Percentiles rank a stretch among this genome's conserved stretches.
phyloP scores from a whole-genome alignment of 1,284 basidiomycete species.

The Sanghuangporus sanghuang region DNA sequence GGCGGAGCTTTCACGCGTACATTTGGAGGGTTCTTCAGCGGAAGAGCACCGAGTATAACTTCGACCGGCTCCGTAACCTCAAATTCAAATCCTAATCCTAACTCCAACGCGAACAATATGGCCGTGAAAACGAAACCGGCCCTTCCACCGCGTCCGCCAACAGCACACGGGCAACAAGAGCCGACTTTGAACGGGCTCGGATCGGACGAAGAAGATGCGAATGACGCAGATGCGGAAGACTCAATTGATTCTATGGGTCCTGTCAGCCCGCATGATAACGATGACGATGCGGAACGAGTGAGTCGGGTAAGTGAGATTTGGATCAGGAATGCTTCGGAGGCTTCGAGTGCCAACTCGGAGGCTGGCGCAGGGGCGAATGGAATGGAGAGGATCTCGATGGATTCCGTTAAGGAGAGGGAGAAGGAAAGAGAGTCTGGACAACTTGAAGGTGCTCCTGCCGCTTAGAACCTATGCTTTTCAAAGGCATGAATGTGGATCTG shows the following conservation, averaged over 20 bases:
- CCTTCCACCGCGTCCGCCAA: neutral
- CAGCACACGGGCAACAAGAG: slow-evolving; percentile 11
- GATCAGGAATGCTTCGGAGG: neutral
- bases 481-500: no score
- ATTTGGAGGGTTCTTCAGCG: slow-evolving; percentile 63
- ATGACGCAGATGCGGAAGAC: slow-evolving; percentile 1
- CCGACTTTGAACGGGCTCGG: slow-evolving; percentile 13
- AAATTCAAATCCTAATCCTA: neutral
- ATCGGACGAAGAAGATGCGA: slow-evolving; percentile 8
- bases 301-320: neutral
- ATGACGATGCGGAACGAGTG: neutral
- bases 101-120: neutral
- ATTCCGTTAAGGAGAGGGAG: neutral
- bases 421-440: neutral
- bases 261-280: neutral
- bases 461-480: no score
- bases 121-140: neutral
- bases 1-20: slow-evolving; percentile 49
- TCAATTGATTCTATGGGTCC: slow-evolving; percentile 2
- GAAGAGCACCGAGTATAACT: slow-evolving; percentile 30
- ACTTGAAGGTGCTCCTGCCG: neutral
- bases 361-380: neutral
- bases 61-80: slow-evolving; percentile 42
- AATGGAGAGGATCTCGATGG: neutral
- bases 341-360: neutral